These are phyloP conservation scores for Tuber magnatum DNA, from an alignment of 495 filamentous ascomycete species.

Conservation along the genomic window DNA sequence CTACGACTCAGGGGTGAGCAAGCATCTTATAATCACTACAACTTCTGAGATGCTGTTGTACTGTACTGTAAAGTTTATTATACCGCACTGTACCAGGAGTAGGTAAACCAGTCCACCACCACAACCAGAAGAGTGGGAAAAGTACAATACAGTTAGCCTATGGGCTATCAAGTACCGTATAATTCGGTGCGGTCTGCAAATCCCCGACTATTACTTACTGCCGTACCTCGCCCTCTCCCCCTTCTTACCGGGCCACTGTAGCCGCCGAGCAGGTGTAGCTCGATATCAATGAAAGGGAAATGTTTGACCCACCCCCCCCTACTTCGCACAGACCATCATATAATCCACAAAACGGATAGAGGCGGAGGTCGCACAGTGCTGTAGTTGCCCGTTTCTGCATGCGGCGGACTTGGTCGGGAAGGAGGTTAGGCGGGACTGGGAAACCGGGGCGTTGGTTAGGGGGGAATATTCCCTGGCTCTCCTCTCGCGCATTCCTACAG, in stretches of 20 bases:
- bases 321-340: not conserved
- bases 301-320: not conserved
- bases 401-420: constrained; percentile 19
- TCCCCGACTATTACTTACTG: not conserved
- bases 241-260: not conserved
- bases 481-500: not conserved
- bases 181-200: not conserved
- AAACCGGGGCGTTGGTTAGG: constrained; percentile 4
- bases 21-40: constrained; percentile 13
- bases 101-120: constrained; percentile 10
- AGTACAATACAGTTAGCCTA: not conserved
- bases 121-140: constrained; percentile 9
- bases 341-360: constrained; percentile 4
- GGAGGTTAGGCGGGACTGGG: constrained; percentile 12
- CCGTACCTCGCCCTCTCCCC: not conserved
- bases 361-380: constrained; percentile 3
- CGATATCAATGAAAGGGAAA: not conserved
- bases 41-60: constrained; percentile 1
- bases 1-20: constrained; percentile 2
- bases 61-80: not conserved
- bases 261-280: constrained; percentile 23
- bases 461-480: not conserved
- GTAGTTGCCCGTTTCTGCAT: constrained; percentile 21
- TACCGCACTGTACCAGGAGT: not conserved
- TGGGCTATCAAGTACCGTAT: not conserved